Percentiles rank a stretch among this genome's conserved stretches.
These are phyloP conservation scores for Naumovozyma dairenensis DNA, from an alignment of 805 yeast species.

Conservation along the genomic window DNA sequence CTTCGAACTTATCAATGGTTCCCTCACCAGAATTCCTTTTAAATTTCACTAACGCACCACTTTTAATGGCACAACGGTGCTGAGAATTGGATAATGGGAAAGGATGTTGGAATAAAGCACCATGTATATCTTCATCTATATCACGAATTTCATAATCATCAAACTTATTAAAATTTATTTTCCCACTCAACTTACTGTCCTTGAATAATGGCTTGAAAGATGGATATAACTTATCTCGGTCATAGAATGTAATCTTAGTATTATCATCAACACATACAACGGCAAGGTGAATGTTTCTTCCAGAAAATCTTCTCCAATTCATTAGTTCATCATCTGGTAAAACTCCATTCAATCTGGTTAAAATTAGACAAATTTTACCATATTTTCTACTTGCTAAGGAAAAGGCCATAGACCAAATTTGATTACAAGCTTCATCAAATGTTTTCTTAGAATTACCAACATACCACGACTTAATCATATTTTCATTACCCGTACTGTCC, in stretches of 20 bases:
- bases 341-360: conserved; percentile 62
- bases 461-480: conserved; percentile 58
- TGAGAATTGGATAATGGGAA: conserved; percentile 64
- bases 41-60: conserved; percentile 53
- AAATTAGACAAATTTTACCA: conserved; percentile 48
- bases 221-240: conserved; percentile 25
- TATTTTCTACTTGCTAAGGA: conserved; percentile 34
- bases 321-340: conserved; percentile 75
- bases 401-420: conserved; percentile 54
- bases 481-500: conserved; percentile 65
- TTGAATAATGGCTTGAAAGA: conserved; percentile 29
- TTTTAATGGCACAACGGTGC: conserved; percentile 56
- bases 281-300: conserved; percentile 49
- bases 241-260: conserved; percentile 36
- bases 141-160: conserved; percentile 36
- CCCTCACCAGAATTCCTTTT: conserved; percentile 17
- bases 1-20: conserved; percentile 40
- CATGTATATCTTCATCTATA: conserved; percentile 42
- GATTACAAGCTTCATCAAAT: conserved; percentile 53
- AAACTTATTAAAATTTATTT: conserved; percentile 10
- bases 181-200: conserved; percentile 14
- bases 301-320: conserved; percentile 67
- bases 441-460: conserved; percentile 28
- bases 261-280: conserved; percentile 59
- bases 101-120: conserved; percentile 48